Percentiles rank a stretch among this genome's conserved stretches.
Evolutionary conservation across 192 early-diverging fungal species (phyloP).

Genomic region (Coemansia sp.): DNA sequence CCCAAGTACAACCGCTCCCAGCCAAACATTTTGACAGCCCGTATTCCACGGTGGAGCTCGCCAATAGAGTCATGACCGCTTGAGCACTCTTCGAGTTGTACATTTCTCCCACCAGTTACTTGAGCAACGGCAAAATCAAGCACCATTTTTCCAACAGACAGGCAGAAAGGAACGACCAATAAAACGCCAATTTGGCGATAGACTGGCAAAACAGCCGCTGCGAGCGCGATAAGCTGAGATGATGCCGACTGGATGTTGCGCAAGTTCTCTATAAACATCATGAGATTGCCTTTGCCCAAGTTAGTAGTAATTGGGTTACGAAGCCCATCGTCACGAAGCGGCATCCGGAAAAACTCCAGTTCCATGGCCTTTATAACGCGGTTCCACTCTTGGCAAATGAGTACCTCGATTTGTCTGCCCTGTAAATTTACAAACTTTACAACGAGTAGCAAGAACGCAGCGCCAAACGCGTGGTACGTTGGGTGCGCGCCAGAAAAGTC

Average conservation of each 20-base stretch:
- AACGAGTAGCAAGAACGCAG: not conserved
- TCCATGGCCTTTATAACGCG: constrained; percentile 19
- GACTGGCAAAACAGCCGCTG: constrained; percentile 5
- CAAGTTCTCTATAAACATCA: not conserved
- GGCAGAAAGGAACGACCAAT: constrained; percentile 15
- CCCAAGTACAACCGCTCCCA: constrained; percentile 36
- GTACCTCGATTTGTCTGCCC: not conserved
- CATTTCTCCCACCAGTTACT: constrained; percentile 6
- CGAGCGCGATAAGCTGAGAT: not conserved
- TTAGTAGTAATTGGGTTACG: constrained; percentile 5
- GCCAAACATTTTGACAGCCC: constrained; percentile 36
- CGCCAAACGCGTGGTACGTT: constrained; percentile 18
- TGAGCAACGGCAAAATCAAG: constrained; percentile 2
- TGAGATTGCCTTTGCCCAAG: not conserved
- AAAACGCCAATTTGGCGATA: constrained; percentile 27
- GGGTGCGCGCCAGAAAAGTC: constrained; percentile 12
- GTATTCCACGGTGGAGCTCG: constrained; percentile 18
- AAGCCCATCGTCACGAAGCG: constrained; percentile 12
- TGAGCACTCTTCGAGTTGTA: not conserved
- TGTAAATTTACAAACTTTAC: constrained; percentile 10
- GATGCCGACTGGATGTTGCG: not conserved
- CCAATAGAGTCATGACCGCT: not conserved
- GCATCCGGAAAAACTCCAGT: constrained; percentile 29
- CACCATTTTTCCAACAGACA: not conserved
- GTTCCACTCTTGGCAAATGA: not conserved